phyloP scores from a whole-genome alignment of 371 early-diverging fungal species.

The Massospora cicadina region DNA sequence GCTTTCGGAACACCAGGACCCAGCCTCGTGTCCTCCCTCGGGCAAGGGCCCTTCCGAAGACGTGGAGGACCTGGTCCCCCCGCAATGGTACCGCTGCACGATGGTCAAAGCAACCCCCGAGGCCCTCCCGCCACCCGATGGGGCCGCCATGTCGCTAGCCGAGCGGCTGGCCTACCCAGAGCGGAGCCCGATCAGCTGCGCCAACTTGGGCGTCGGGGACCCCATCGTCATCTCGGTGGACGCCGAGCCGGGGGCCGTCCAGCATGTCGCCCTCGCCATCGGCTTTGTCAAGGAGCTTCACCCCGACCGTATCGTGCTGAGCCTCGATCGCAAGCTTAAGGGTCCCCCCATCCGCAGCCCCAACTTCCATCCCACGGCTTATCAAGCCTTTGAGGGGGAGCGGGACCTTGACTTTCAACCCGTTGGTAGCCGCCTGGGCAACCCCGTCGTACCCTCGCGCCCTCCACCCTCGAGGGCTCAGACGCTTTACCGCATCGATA shows the following conservation, averaged over 20 bases:
- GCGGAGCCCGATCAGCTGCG: not conserved
- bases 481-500: constrained; percentile 59
- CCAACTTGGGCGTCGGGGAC: constrained; percentile 45
- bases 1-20: not conserved
- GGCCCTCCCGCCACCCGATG: constrained; percentile 15
- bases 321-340: constrained; percentile 30
- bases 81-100: too few species aligned
- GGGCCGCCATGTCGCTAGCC: constrained; percentile 17
- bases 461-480: not conserved
- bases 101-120: constrained; percentile 9
- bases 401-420: not conserved
- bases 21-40: constrained; percentile 13
- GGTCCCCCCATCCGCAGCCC: not conserved
- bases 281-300: constrained; percentile 46
- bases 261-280: constrained; percentile 21
- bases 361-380: constrained; percentile 19
- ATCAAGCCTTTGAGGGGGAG: not conserved
- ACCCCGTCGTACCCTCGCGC: not conserved
- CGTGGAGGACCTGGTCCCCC: not conserved
- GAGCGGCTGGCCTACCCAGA: not conserved
- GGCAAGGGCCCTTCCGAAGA: too few species aligned
- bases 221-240: constrained; percentile 66
- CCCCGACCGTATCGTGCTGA: constrained; percentile 26
- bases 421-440: not conserved
- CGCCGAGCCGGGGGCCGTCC: constrained; percentile 6